Evolutionary conservation across 495 filamentous ascomycete species (phyloP), one percentile per base, ranked within the genome.

Genomic region (Aspergillus ostianus): DNA sequence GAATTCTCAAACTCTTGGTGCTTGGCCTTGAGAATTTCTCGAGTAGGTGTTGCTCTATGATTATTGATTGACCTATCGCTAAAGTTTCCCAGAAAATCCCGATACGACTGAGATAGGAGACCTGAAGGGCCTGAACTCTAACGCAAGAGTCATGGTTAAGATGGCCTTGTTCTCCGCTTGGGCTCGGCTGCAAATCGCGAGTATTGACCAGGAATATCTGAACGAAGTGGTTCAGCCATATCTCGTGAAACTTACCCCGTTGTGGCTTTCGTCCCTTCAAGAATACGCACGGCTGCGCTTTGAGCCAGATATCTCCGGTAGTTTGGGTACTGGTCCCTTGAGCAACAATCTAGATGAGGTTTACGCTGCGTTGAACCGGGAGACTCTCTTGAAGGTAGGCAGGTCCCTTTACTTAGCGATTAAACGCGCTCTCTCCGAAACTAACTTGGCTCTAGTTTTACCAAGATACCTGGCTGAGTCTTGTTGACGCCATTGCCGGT

Each of bases 121-220:
- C 61, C 76, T 99, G 19, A 91, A 91, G 73, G 91, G 90, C 2
- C 85, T 98, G 27, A 96, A 95, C 70, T 91, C 95, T 0, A 99
- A 99, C 68, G 94, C 94, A 3, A 89, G 93, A 59, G 92, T 97
- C 27, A 99, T 99, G 94, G 92, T 99, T 46, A 95, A 93, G 69
- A 92, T 97, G 85, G 87, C 95, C 1, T 88, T 98, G 2, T 92
- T 95, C 69, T 93, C 93, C n/a, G 94, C 92, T 8, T 99, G 94
- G 94, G 95, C 94, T n/a, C 90, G 96, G 61, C 83, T 99, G 32
- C 95, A 99, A 71, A 92, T 99, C 47, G 93, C 95, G 2, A 97
- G 94, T 74, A 87, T 86, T 23, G 93, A 98, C 64, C 92, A 98
- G 57, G 86, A 85, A 30, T 98, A 98, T 66, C 80, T 99, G 27